A percentile compares a stretch with the other conserved stretches of the same genome.
Conservation (phyloP, 306 rosid genomes). For the Lathyrus tuberosus region DNA sequence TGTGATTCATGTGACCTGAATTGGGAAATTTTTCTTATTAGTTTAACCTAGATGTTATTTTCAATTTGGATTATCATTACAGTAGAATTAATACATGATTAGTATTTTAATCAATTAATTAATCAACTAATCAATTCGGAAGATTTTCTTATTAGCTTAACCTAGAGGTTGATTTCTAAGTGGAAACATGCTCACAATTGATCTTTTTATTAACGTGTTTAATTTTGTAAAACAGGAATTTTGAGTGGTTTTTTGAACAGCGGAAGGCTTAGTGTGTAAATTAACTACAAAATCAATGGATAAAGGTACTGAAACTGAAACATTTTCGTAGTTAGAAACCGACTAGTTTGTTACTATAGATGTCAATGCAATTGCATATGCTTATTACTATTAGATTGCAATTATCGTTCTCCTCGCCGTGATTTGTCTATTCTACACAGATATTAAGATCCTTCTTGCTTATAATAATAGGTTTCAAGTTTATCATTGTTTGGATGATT, state of each 20-base stretch:
- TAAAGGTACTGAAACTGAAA: slow-evolving; percentile 54
- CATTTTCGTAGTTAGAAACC: not conserved
- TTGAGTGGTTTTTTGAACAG: slow-evolving; percentile 34
- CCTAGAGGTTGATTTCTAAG: not conserved
- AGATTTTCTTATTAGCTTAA: not conserved
- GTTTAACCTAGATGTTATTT: not conserved
- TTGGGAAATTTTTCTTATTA: slow-evolving; percentile 4
- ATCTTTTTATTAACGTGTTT: slow-evolving; percentile 28
- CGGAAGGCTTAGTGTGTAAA: slow-evolving; percentile 34
- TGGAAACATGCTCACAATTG: slow-evolving; percentile 34
- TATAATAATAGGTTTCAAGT: not conserved
- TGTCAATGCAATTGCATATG: slow-evolving; percentile 11
- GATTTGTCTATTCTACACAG: slow-evolving; percentile 22
- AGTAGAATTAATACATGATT: slow-evolving; percentile 25
- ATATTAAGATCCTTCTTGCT: slow-evolving; percentile 13
- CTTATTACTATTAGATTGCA: slow-evolving; percentile 28
- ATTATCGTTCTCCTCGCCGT: slow-evolving; percentile 5
- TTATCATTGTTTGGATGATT: slow-evolving; percentile 34
- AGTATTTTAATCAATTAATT: not conserved
- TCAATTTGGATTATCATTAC: not conserved
- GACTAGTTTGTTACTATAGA: not conserved
- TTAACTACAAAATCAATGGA: slow-evolving; percentile 55
- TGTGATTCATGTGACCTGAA: slow-evolving; percentile 21
- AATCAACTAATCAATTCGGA: no score
- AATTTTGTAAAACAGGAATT: slow-evolving; percentile 45